Percentiles rank a stretch among this genome's conserved stretches.
Conservation (phyloP, 2,329 filamentous ascomycete genomes). For the Cladorrhinum sp. region DNA sequence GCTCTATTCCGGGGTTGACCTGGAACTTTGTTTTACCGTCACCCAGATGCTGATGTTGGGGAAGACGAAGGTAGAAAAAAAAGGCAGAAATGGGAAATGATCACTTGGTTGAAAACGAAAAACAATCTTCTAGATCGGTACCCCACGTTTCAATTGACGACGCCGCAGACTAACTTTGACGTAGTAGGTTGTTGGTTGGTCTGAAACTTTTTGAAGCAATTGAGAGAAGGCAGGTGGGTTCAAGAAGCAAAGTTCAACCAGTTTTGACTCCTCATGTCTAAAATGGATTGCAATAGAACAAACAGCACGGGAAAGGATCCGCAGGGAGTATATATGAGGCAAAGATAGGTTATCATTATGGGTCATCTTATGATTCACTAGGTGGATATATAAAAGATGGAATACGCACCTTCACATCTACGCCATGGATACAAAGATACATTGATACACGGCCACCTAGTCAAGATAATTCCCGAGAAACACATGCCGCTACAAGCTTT, state of each 20-base stretch:
- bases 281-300: neutral
- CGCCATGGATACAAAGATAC: neutral
- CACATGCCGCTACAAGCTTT: constrained; percentile 1
- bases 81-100: neutral
- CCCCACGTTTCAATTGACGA: neutral
- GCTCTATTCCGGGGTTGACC: neutral
- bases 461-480: neutral
- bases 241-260: neutral
- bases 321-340: neutral
- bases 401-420: neutral
- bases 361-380: neutral
- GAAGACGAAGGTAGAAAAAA: neutral
- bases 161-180: neutral
- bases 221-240: neutral
- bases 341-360: neutral
- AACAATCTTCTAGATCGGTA: neutral
- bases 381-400: neutral
- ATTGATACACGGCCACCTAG: neutral
- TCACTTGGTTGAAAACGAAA: neutral
- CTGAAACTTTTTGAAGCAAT: neutral
- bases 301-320: neutral
- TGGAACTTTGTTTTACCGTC: neutral
- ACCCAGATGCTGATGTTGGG: neutral
- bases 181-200: neutral
- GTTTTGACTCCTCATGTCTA: neutral